A percentile compares a stretch with the other conserved stretches of the same genome.
phyloP scores from a whole-genome alignment of 495 filamentous ascomycete genomes.

The Acidomyces sp. region DNA sequence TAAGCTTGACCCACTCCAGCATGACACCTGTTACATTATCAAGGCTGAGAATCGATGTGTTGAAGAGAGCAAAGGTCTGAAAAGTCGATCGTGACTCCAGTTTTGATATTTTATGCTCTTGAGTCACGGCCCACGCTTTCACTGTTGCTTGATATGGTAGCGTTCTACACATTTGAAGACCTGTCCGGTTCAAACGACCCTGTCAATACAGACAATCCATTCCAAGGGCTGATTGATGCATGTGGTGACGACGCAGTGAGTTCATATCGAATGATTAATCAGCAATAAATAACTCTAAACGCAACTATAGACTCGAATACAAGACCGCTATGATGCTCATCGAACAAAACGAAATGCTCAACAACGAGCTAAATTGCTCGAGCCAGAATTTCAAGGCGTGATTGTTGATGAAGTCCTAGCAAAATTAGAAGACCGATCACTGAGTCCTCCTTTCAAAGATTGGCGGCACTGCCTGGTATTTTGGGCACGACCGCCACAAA shows the following conservation, averaged over 20 bases:
- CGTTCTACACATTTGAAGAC: conserved; percentile 27
- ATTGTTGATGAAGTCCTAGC: conserved; percentile 62
- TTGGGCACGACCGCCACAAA: conserved; percentile 69
- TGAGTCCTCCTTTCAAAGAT: conserved; percentile 56
- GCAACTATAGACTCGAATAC: conserved; percentile 47
- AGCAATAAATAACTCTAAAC: background rate
- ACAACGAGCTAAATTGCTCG: conserved; percentile 54
- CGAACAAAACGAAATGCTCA: conserved; percentile 57
- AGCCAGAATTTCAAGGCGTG: conserved; percentile 53
- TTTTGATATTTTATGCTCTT: too few relatives aligned
- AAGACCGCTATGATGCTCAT: conserved; percentile 58
- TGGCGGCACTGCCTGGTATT: conserved; percentile 69
- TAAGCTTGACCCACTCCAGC: too few relatives aligned
- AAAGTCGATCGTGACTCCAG: too few relatives aligned
- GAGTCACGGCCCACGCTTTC: too few relatives aligned
- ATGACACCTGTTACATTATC: too few relatives aligned
- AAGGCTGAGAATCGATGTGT: too few relatives aligned
- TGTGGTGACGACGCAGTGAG: conserved; percentile 27
- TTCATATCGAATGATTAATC: conserved; percentile 1
- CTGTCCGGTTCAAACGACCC: conserved; percentile 21
- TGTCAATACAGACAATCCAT: conserved; percentile 46
- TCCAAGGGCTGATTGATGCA: conserved; percentile 54
- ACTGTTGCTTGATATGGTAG: too few relatives aligned
- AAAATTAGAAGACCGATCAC: conserved; percentile 44
- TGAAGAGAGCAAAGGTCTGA: too few relatives aligned